Conservation (phyloP, 345 rosid genomes). For the Ceriops decandra region DNA sequence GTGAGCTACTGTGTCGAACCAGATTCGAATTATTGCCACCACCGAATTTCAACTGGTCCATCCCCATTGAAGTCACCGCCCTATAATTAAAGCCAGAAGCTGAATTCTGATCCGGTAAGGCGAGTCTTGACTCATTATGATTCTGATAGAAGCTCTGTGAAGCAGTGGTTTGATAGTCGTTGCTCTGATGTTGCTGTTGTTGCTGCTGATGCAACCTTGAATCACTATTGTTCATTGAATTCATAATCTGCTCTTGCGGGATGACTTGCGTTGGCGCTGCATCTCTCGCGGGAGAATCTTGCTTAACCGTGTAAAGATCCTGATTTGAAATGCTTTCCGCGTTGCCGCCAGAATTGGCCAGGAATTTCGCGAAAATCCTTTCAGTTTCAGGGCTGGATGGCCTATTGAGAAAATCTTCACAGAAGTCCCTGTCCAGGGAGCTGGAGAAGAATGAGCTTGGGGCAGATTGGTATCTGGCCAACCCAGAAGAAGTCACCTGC, state of each 20-base stretch:
- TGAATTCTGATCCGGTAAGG: constrained; percentile 31
- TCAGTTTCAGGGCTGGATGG: constrained; percentile 69
- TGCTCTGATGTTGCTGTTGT: constrained; percentile 25
- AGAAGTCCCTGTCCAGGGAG: constrained; percentile 42
- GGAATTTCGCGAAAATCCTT: constrained; percentile 46
- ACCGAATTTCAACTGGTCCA: constrained; percentile 34
- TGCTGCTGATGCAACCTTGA: constrained; percentile 18
- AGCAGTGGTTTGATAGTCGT: constrained; percentile 18
- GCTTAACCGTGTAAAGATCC: constrained; percentile 7
- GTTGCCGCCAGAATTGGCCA: constrained; percentile 37
- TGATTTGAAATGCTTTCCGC: constrained; percentile 24
- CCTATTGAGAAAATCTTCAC: constrained; percentile 53
- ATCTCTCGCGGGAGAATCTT: constrained; percentile 33
- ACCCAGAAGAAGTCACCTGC: constrained; percentile 38
- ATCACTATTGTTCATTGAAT: constrained; percentile 19
- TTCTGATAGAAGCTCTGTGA: constrained; percentile 38
- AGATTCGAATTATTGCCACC: constrained; percentile 45
- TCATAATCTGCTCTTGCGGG: constrained; percentile 28
- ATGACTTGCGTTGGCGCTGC: constrained; percentile 12
- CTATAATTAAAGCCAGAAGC: constrained; percentile 31
- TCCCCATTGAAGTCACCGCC: constrained; percentile 23
- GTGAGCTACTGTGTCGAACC: constrained; percentile 84
- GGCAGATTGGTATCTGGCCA: constrained; percentile 63
- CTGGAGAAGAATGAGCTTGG: constrained; percentile 55
- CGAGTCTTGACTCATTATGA: constrained; percentile 34